A percentile compares a stretch with the other conserved stretches of the same genome.
phyloP scores from a whole-genome alignment of 2,329 filamentous ascomycete genomes.

The Penicillium freii region DNA sequence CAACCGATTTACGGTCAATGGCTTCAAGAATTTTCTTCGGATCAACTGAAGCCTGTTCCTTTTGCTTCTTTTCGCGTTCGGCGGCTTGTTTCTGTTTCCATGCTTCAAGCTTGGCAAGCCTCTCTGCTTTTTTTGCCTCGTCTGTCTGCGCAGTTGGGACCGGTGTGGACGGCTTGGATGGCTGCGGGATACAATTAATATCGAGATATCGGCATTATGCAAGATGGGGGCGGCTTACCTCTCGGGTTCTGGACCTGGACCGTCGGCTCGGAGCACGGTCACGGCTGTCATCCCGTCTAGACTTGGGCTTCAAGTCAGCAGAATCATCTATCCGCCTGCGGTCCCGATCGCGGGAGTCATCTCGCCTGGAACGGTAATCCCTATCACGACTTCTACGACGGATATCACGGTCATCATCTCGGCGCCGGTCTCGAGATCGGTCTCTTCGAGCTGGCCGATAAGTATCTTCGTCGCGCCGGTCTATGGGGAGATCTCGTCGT shows the following conservation, averaged over 20 bases:
- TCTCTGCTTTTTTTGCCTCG: constrained; percentile 74
- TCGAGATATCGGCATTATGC: neutral
- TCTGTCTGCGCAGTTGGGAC: constrained; percentile 57
- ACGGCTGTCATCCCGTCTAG: constrained; percentile 64
- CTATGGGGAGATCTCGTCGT: constrained; percentile 67
- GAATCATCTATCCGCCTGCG: constrained; percentile 66
- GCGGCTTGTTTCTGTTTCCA: constrained; percentile 88
- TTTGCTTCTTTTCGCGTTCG: constrained; percentile 69
- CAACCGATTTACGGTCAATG: constrained; percentile 67
- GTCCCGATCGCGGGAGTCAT: constrained; percentile 67
- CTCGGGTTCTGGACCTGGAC: constrained; percentile 51
- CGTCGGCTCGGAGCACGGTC: constrained; percentile 53
- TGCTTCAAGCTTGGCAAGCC: constrained; percentile 76
- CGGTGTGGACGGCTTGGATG: constrained; percentile 52
- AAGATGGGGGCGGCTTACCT: constrained; percentile 51
- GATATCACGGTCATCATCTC: constrained; percentile 59
- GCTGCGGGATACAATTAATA: constrained; percentile 37
- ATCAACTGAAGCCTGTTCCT: constrained; percentile 62
- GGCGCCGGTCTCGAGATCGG: constrained; percentile 62
- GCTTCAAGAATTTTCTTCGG: constrained; percentile 67
- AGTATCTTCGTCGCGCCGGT: constrained; percentile 56
- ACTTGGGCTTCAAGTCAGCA: constrained; percentile 66
- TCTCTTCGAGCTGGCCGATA: constrained; percentile 63
- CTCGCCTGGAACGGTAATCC: constrained; percentile 67
- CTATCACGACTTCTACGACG: constrained; percentile 66